A percentile compares a stretch with the other conserved stretches of the same genome.
These are phyloP conservation scores for Globisporangium uncinulatum DNA, from an alignment of 352 stramenopile genomes.

Conservation along the genomic window DNA sequence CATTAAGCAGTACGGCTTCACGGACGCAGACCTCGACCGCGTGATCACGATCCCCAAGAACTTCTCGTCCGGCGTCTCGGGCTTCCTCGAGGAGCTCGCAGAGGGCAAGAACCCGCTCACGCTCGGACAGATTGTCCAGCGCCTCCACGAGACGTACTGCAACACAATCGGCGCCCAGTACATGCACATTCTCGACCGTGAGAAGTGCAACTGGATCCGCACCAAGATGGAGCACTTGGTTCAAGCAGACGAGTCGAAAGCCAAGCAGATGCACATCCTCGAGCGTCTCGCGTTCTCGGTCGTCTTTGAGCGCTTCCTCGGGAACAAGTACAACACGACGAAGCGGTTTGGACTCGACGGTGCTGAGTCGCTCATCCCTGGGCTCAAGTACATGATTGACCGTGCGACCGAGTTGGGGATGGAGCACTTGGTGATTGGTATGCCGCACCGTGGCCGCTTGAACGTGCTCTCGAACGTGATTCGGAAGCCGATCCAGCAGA, in stretches of 20 bases:
- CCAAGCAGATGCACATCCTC: conserved; percentile 77
- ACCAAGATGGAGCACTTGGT: conserved; percentile 79
- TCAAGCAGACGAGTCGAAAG: conserved; percentile 65
- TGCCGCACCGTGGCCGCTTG: conserved; percentile 97
- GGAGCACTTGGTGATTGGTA: conserved; percentile 98
- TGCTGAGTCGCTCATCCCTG: conserved; percentile 94
- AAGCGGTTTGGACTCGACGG: conserved; percentile 99
- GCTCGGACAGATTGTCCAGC: conserved; percentile 93
- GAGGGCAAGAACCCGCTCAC: conserved; percentile 61
- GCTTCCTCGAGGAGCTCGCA: conserved; percentile 43
- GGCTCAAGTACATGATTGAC: conserved; percentile 95
- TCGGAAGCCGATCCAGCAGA: conserved; percentile 93
- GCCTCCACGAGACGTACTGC: conserved; percentile 96
- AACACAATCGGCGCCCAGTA: conserved; percentile 97
- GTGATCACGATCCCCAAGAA: conserved; percentile 92
- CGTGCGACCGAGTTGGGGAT: conserved; percentile 92
- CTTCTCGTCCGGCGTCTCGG: conserved; percentile 75
- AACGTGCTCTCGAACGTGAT: conserved; percentile 99
- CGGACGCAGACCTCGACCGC: conserved; percentile 82
- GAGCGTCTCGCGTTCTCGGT: conserved; percentile 81
- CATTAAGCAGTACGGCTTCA: conserved; percentile 92
- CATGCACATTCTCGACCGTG: conserved; percentile 95
- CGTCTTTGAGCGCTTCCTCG: conserved; percentile 98
- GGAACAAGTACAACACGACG: conserved; percentile 89
- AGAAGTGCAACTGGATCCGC: conserved; percentile 99